Conservation (phyloP, 2,329 filamentous ascomycete species). For the Tolypocladium nubicola region DNA sequence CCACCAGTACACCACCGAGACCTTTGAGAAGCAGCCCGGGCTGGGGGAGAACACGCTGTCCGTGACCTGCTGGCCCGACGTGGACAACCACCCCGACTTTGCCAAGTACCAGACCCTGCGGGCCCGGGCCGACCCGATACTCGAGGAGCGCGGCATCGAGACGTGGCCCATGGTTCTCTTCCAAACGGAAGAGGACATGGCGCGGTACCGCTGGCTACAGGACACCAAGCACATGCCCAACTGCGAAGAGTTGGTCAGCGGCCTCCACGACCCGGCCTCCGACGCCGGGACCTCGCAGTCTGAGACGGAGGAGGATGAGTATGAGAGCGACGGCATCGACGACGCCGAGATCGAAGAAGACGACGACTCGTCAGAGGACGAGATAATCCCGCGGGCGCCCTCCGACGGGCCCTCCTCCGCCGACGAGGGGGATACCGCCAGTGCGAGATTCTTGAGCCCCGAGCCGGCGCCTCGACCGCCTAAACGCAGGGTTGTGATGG, state of each 20-base stretch:
- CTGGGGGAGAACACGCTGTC: conserved; percentile 13
- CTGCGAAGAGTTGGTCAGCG: conserved; percentile 1
- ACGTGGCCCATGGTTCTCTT: conserved; percentile 21
- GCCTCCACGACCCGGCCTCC: conserved; percentile 5
- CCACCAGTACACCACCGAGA: conserved; percentile 15
- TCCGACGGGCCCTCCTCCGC: conserved; percentile 2
- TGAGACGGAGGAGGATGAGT: conserved; percentile 14
- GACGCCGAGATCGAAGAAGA: conserved; percentile 19
- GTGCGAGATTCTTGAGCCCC: conserved; percentile 19
- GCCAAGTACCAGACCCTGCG: conserved; percentile 13
- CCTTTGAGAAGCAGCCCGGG: conserved; percentile 12
- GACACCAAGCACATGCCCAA: background rate
- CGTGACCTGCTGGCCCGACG: conserved; percentile 23
- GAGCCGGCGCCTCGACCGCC: conserved; percentile 6
- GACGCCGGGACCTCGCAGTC: background rate
- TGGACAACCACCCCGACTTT: conserved; percentile 16
- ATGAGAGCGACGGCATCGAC: conserved; percentile 30
- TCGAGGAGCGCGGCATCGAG: conserved; percentile 7
- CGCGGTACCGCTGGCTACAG: conserved; percentile 8
- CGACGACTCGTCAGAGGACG: conserved; percentile 10
- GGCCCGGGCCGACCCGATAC: background rate
- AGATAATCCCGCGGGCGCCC: background rate
- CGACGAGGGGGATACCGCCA: conserved; percentile 3
- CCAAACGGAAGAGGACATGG: conserved; percentile 9
- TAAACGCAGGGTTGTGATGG: conserved; percentile 16